These are phyloP conservation scores for Russula lepida DNA, from an alignment of 768 basidiomycete species.

Conservation along the genomic window DNA sequence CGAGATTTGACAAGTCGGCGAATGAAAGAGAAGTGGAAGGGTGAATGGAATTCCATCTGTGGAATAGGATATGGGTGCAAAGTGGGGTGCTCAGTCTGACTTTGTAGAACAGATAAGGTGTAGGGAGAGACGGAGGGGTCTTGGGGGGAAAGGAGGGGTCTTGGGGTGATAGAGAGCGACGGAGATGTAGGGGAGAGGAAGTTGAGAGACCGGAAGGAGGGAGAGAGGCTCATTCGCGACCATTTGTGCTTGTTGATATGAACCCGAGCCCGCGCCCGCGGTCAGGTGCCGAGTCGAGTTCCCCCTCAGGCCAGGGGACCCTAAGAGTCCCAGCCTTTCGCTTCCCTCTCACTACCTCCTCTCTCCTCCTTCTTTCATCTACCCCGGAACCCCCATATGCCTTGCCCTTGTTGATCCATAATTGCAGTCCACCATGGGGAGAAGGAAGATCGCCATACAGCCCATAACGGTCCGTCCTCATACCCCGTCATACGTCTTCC, in stretches of 20 bases:
- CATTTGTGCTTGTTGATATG: constrained; percentile 17
- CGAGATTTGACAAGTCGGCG: neutral
- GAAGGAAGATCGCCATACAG: constrained; percentile 77
- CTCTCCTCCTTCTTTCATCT: constrained; percentile 12
- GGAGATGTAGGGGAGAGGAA: neutral
- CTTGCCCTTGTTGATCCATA: constrained; percentile 2
- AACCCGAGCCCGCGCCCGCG: constrained; percentile 15
- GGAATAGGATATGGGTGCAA: neutral
- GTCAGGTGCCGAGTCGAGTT: constrained; percentile 17
- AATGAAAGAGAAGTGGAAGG: neutral
- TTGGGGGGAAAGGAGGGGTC: neutral
- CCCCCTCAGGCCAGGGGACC: neutral
- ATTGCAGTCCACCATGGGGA: constrained; percentile 40
- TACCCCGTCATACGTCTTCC: constrained; percentile 4
- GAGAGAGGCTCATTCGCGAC: neutral
- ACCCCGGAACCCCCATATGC: constrained; percentile 2
- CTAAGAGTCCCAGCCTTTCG: constrained; percentile 19
- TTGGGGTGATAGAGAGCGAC: constrained; percentile 13
- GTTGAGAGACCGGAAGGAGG: neutral
- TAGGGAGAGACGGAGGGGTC: neutral
- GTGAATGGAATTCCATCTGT: neutral
- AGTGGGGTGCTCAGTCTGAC: neutral
- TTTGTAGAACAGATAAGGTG: neutral
- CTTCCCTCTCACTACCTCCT: constrained; percentile 10
- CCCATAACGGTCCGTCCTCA: constrained; percentile 58